Conservation (phyloP, 192 early-diverging fungal species). For the Irineochytrium annulatum region DNA sequence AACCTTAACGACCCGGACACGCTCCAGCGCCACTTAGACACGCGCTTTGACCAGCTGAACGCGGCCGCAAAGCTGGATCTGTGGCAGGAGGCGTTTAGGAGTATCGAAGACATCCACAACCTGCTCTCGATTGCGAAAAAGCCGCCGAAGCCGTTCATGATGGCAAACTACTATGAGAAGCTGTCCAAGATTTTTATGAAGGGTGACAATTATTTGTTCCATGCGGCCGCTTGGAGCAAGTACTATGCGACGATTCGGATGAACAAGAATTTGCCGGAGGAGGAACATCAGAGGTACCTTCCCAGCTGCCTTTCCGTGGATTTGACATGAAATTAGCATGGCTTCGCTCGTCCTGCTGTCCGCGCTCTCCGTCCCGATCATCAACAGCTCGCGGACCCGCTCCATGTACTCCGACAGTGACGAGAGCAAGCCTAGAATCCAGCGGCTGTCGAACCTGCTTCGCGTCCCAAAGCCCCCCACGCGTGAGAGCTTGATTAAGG, state of each 20-base stretch:
- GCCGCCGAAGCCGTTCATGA: constrained; percentile 86
- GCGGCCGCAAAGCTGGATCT: constrained; percentile 94
- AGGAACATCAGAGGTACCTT: constrained; percentile 66
- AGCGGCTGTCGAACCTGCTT: constrained; percentile 80
- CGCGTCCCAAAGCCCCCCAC: constrained; percentile 79
- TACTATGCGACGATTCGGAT: constrained; percentile 65
- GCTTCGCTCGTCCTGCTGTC: constrained; percentile 91
- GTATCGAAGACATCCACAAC: constrained; percentile 96
- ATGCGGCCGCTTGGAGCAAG: constrained; percentile 94
- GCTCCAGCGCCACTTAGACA: constrained; percentile 93
- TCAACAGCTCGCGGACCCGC: constrained; percentile 75
- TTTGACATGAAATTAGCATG: constrained; percentile 47
- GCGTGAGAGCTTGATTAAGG: constrained; percentile 84
- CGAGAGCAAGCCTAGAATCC: constrained; percentile 67
- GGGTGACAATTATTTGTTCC: constrained; percentile 96
- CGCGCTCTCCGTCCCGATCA: constrained; percentile 94
- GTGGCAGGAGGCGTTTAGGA: constrained; percentile 98
- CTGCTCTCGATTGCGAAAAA: constrained; percentile 80
- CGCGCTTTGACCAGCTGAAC: constrained; percentile 93
- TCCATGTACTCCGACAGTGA: constrained; percentile 68
- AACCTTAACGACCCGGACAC: constrained; percentile 95
- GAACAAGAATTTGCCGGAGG: constrained; percentile 76
- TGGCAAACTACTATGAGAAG: constrained; percentile 99
- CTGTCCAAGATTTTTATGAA: constrained; percentile 94
- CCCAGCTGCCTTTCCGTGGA: background rate